Percentiles rank a stretch among this genome's conserved stretches.
Evolutionary conservation across 306 rosid species (phyloP).

Genomic region (Luffa acutangula): DNA sequence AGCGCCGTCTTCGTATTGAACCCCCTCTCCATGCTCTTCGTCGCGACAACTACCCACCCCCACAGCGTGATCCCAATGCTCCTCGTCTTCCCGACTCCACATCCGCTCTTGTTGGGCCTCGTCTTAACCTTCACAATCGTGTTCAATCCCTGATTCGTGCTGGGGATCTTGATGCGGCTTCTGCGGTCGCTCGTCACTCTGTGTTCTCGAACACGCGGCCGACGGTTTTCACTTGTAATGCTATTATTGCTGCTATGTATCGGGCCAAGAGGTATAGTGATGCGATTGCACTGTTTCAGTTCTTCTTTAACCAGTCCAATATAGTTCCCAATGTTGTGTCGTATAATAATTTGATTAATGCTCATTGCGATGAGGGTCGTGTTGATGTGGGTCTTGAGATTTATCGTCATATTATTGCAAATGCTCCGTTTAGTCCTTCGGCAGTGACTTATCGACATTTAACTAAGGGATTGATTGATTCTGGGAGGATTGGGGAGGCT

Average conservation of each 20-base stretch:
- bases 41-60: slow-evolving; percentile 37
- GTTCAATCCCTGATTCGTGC: slow-evolving; percentile 94
- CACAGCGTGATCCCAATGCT: slow-evolving; percentile 69
- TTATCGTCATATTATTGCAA: slow-evolving; percentile 51
- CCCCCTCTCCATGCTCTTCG: slow-evolving; percentile 83
- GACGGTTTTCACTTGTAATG: slow-evolving; percentile 97
- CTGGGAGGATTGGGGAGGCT: slow-evolving; percentile 58
- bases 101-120: slow-evolving; percentile 65
- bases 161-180: slow-evolving; percentile 78
- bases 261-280: slow-evolving; percentile 65
- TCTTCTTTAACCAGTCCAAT: slow-evolving; percentile 71
- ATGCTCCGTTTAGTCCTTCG: slow-evolving; percentile 78
- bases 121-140: slow-evolving; percentile 81
- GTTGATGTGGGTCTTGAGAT: slow-evolving; percentile 67
- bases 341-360: slow-evolving; percentile 66
- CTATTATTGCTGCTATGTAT: slow-evolving; percentile 88
- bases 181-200: slow-evolving; percentile 65
- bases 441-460: slow-evolving; percentile 71
- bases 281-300: slow-evolving; percentile 67
- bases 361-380: slow-evolving; percentile 80
- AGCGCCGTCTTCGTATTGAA: slow-evolving; percentile 84
- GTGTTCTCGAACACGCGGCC: slow-evolving; percentile 84
- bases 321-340: slow-evolving; percentile 85
- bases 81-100: slow-evolving; percentile 89
- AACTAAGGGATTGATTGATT: slow-evolving; percentile 63